Conservation (phyloP, 352 stramenopile species). For the Phytophthora tentaculata region DNA sequence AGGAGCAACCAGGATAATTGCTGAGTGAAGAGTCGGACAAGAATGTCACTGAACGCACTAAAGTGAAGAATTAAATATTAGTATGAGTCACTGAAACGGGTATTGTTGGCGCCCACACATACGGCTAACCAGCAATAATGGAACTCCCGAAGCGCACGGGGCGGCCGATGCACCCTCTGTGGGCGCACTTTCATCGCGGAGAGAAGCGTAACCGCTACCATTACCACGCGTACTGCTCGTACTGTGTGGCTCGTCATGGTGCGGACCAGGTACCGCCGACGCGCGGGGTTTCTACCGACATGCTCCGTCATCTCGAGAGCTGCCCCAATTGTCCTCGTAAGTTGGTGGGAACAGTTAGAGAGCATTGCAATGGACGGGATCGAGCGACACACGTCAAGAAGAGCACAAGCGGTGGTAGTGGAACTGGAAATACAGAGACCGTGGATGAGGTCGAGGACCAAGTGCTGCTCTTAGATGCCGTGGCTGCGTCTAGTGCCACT, state of each 20-base stretch:
- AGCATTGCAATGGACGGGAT: conserved; percentile 60
- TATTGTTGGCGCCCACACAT: conserved; percentile 1
- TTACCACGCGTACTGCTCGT: conserved; percentile 85
- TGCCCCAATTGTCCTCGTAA: conserved; percentile 73
- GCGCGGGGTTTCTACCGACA: conserved; percentile 80
- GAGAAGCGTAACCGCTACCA: conserved; percentile 89
- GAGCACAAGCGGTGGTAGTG: neutral
- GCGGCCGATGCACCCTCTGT: conserved; percentile 74
- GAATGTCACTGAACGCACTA: conserved; percentile 9
- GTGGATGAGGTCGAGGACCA: no score
- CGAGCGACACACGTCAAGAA: conserved; percentile 36
- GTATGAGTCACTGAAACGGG: conserved; percentile 27
- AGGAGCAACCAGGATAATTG: conserved; percentile 9
- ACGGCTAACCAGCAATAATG: conserved; percentile 19
- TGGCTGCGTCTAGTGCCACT: neutral
- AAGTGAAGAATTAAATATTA: neutral
- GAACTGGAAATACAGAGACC: neutral
- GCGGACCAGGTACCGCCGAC: conserved; percentile 62
- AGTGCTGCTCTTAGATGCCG: conserved; percentile 32
- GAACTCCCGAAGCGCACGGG: conserved; percentile 62
- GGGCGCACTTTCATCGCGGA: conserved; percentile 83
- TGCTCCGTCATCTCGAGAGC: conserved; percentile 82
- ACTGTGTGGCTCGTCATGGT: conserved; percentile 72
- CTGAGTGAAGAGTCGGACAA: conserved; percentile 25
- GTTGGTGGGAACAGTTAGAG: conserved; percentile 67